Evolutionary conservation across 495 filamentous ascomycete genomes (phyloP).

Genomic region (Penicillium argentinense): DNA sequence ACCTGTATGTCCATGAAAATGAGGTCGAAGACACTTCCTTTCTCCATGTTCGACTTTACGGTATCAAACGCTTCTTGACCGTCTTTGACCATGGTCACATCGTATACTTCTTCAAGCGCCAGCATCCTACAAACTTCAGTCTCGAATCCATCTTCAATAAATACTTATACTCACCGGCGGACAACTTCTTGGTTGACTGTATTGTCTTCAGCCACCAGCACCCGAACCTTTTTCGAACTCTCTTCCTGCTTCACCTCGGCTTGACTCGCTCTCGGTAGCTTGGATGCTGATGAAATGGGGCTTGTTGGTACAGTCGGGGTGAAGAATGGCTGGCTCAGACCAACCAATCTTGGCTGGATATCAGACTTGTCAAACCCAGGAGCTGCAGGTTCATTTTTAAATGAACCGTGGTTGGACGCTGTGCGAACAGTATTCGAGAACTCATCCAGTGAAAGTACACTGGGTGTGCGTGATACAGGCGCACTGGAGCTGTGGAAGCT

Average conservation of each 20-base stretch:
- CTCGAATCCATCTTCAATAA: no score
- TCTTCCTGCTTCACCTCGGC: constrained; percentile 46
- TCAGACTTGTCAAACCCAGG: constrained; percentile 39
- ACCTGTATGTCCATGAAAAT: constrained; percentile 88
- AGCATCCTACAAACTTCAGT: constrained; percentile 62
- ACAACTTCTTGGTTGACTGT: constrained; percentile 94
- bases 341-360: constrained; percentile 74
- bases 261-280: constrained; percentile 30
- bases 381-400: constrained; percentile 18
- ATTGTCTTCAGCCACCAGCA: constrained; percentile 95
- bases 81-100: constrained; percentile 79
- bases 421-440: constrained; percentile 29
- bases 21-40: constrained; percentile 68
- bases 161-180: constrained; percentile 41
- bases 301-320: constrained; percentile 52
- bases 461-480: constrained; percentile 26
- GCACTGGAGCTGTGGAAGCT: constrained; percentile 38
- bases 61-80: constrained; percentile 86
- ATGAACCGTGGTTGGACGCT: constrained; percentile 22
- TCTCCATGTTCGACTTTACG: constrained; percentile 79
- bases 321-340: constrained; percentile 85
- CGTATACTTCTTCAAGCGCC: constrained; percentile 68
- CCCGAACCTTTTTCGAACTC: constrained; percentile 58
- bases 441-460: constrained; percentile 29
- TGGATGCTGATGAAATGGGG: constrained; percentile 24